These are phyloP conservation scores for Rhizopogon vinicolor DNA, from an alignment of 768 basidiomycete genomes.

Conservation along the genomic window DNA sequence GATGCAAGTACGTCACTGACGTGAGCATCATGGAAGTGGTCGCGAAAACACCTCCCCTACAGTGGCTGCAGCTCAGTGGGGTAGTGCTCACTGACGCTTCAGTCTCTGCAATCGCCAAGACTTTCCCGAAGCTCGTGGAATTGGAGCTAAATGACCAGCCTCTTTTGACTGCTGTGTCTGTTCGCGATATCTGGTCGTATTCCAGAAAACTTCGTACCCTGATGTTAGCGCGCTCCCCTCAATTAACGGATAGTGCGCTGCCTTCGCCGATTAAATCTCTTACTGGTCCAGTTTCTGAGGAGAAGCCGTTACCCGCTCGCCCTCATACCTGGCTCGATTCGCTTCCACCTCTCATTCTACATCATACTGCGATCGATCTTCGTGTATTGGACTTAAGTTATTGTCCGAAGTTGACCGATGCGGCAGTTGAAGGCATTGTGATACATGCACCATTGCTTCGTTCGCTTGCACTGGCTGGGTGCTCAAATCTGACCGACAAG, in stretches of 20 bases:
- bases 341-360: slow-evolving; percentile 59
- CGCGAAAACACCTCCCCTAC: slow-evolving; percentile 58
- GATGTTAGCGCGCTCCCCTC: slow-evolving; percentile 71
- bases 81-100: slow-evolving; percentile 55
- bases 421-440: slow-evolving; percentile 70
- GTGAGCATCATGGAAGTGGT: slow-evolving; percentile 72
- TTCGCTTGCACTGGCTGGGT: slow-evolving; percentile 74
- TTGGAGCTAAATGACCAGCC: slow-evolving; percentile 73
- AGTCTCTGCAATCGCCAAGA: slow-evolving; percentile 67
- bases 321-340: slow-evolving; percentile 58
- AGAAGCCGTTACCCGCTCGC: slow-evolving; percentile 49
- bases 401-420: slow-evolving; percentile 68
- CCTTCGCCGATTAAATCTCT: slow-evolving; percentile 43
- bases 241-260: slow-evolving; percentile 77
- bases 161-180: slow-evolving; percentile 59
- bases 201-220: slow-evolving; percentile 73
- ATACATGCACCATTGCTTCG: slow-evolving; percentile 73
- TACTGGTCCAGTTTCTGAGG: slow-evolving; percentile 16
- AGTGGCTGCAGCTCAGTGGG: slow-evolving; percentile 72
- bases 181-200: slow-evolving; percentile 80
- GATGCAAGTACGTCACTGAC: slow-evolving; percentile 74
- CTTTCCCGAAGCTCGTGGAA: slow-evolving; percentile 75
- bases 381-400: slow-evolving; percentile 75
- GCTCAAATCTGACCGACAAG: slow-evolving; percentile 67
- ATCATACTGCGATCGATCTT: slow-evolving; percentile 65